These are phyloP conservation scores for Clonostachys chloroleuca DNA, from an alignment of 2,329 filamentous ascomycete species.

Conservation along the genomic window DNA sequence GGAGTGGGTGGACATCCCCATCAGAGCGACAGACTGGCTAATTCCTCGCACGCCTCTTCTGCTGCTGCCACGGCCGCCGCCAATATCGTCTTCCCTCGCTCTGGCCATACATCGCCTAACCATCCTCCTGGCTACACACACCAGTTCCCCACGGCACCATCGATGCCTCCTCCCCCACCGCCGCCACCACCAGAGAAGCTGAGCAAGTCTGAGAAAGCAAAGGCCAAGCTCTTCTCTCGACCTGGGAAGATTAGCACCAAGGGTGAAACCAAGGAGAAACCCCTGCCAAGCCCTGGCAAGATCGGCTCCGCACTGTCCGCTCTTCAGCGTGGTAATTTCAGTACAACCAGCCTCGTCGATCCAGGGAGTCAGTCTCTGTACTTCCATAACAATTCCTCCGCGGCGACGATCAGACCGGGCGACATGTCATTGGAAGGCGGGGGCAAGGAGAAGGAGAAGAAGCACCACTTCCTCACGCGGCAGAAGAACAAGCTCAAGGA, in stretches of 20 bases:
- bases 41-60: conserved; percentile 39
- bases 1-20: conserved; percentile 38
- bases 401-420: conserved; percentile 67
- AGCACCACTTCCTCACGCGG: conserved; percentile 74
- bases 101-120: conserved; percentile 47
- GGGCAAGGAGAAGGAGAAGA: conserved; percentile 68
- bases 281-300: conserved; percentile 69
- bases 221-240: conserved; percentile 77
- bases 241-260: conserved; percentile 73
- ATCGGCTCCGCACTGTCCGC: conserved; percentile 63
- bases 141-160: conserved; percentile 14
- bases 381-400: conserved; percentile 70
- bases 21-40: conserved; percentile 54
- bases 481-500: conserved; percentile 78
- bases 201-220: conserved; percentile 62
- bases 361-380: conserved; percentile 58
- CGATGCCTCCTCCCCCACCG: conserved; percentile 21
- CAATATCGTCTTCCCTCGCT: conserved; percentile 69
- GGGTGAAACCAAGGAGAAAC: conserved; percentile 60
- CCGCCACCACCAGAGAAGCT: conserved; percentile 51
- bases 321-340: conserved; percentile 61
- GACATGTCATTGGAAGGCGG: conserved; percentile 46
- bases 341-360: conserved; percentile 68
- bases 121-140: conserved; percentile 28
- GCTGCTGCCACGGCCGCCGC: conserved; percentile 63